These are phyloP conservation scores for Tolypocladium guangdongense DNA, from an alignment of 2,329 filamentous ascomycete species.

Conservation along the genomic window DNA sequence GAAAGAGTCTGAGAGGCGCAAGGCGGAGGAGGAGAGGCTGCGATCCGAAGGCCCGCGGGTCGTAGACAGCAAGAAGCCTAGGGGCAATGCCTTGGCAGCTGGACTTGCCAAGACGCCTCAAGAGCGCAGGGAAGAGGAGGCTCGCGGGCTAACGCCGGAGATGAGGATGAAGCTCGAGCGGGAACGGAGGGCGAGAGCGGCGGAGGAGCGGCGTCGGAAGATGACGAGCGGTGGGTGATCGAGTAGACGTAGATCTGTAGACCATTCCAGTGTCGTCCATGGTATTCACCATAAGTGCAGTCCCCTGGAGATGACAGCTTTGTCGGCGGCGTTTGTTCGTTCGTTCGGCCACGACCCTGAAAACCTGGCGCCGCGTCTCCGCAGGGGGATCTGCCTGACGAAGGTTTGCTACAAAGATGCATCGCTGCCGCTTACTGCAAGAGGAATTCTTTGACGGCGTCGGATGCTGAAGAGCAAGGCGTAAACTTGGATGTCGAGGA, in stretches of 20 bases:
- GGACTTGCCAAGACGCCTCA: constrained; percentile 61
- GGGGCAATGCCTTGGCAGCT: constrained; percentile 39
- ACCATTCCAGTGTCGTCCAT: not conserved
- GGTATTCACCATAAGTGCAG: not conserved
- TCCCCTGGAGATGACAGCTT: not conserved
- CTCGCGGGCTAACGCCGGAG: constrained; percentile 75
- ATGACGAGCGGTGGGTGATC: constrained; percentile 28
- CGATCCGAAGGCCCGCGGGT: constrained; percentile 53
- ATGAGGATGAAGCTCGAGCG: constrained; percentile 76
- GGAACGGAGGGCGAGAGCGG: constrained; percentile 81
- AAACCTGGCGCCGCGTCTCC: not conserved
- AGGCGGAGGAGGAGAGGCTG: constrained; percentile 63
- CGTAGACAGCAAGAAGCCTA: constrained; percentile 35
- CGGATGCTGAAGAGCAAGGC: too few species aligned
- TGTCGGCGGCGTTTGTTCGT: not conserved
- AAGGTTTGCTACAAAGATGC: not conserved
- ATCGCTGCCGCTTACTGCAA: too few species aligned
- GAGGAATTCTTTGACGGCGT: not conserved
- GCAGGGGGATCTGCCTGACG: not conserved
- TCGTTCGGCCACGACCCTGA: not conserved
- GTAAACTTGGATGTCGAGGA: too few species aligned
- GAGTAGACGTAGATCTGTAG: not conserved
- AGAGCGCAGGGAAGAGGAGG: constrained; percentile 75
- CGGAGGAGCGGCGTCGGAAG: constrained; percentile 72
- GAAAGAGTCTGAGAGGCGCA: constrained; percentile 60